Percentiles rank a stretch among this genome's conserved stretches.
These are phyloP conservation scores for Tolypocladium ovalisporum DNA, from an alignment of 2,329 filamentous ascomycete genomes.

Conservation along the genomic window DNA sequence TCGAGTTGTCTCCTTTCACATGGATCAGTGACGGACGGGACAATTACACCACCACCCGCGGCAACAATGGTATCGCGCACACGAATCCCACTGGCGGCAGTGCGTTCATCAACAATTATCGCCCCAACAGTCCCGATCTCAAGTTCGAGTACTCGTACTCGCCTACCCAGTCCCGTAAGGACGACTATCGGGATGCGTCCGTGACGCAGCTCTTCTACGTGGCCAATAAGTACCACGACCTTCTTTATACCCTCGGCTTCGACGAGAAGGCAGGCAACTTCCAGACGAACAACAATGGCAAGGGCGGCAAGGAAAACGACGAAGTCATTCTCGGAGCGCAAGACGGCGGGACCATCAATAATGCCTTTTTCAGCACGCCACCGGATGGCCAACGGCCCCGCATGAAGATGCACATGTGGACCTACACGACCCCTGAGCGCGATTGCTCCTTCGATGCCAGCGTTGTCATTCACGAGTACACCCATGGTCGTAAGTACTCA, in stretches of 20 bases:
- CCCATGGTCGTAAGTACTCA: conserved; percentile 30
- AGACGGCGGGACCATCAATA: conserved; percentile 43
- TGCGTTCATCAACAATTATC: conserved; percentile 25
- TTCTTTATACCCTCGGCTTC: conserved; percentile 47
- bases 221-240: conserved; percentile 46
- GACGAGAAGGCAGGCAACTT: conserved; percentile 49
- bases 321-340: conserved; percentile 45
- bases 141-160: conserved; percentile 38
- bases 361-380: conserved; percentile 46
- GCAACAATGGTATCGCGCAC: conserved; percentile 49
- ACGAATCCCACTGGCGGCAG: conserved; percentile 29
- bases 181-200: conserved; percentile 40
- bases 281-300: conserved; percentile 42
- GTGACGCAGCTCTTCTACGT: conserved; percentile 52
- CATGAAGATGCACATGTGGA: conserved; percentile 52
- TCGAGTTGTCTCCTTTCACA: conserved; percentile 32
- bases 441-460: conserved; percentile 49
- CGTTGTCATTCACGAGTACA: conserved; percentile 50
- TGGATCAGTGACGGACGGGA: conserved; percentile 38
- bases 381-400: conserved; percentile 37
- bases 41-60: conserved; percentile 40
- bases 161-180: conserved; percentile 19
- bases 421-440: conserved; percentile 30
- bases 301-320: conserved; percentile 39
- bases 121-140: conserved; percentile 29